phyloP scores from a whole-genome alignment of 805 yeast species.

The Pichia cabralensis region DNA sequence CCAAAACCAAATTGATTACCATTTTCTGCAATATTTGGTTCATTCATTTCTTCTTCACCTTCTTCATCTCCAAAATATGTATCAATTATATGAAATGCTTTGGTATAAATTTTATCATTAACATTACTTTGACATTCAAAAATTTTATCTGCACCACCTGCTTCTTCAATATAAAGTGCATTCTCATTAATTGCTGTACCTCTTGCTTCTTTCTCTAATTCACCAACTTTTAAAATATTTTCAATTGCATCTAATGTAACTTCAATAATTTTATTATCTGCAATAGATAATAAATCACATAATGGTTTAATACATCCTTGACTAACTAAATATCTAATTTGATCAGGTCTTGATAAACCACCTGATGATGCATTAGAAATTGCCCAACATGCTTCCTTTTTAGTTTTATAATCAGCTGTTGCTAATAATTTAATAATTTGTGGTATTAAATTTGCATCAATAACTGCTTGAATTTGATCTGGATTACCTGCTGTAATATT shows the following conservation, averaged over 20 bases:
- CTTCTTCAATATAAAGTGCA: conserved; percentile 90
- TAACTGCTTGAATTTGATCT: conserved; percentile 93
- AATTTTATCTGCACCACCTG: conserved; percentile 97
- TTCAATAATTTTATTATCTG: conserved; percentile 86
- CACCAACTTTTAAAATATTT: conserved; percentile 90
- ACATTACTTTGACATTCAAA: conserved; percentile 85
- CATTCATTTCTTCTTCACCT: conserved; percentile 35
- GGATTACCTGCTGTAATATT: conserved; percentile 96
- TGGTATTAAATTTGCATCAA: conserved; percentile 88
- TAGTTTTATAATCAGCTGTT: conserved; percentile 88
- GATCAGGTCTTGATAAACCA: conserved; percentile 85
- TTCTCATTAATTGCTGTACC: conserved; percentile 69
- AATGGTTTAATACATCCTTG: conserved; percentile 97
- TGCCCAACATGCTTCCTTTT: conserved; percentile 99
- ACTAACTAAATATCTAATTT: conserved; percentile 80
- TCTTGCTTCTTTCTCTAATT: conserved; percentile 72
- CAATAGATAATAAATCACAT: conserved; percentile 81
- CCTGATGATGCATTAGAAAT: conserved; percentile 96
- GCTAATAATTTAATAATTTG: conserved; percentile 70
- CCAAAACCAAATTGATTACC: conserved; percentile 90
- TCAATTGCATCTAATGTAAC: conserved; percentile 93
- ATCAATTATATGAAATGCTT: conserved; percentile 83
- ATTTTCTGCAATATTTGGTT: conserved; percentile 39
- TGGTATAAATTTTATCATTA: conserved; percentile 85
- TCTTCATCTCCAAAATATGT: conserved; percentile 87